Conservation (phyloP, 371 early-diverging fungal species). For the Capniomyces stellatus region DNA sequence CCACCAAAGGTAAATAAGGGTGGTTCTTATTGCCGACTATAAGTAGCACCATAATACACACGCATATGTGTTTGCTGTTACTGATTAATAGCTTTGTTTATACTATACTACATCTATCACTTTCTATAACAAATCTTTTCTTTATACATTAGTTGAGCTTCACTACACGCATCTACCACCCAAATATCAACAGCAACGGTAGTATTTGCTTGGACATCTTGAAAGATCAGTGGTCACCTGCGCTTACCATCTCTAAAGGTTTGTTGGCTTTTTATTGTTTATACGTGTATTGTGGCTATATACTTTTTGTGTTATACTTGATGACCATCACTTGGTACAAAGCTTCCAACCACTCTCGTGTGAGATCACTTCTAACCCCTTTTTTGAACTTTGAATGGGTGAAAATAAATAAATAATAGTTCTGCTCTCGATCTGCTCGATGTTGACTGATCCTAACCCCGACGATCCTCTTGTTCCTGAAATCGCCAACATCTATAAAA, state of each 20-base stretch:
- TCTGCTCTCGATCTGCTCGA: constrained; percentile 86
- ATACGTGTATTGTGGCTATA: not conserved
- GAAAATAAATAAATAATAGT: constrained; percentile 30
- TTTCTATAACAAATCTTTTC: not conserved
- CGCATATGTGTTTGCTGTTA: not conserved
- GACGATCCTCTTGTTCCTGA: constrained; percentile 90
- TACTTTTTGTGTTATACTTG: constrained; percentile 1
- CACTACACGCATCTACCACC: constrained; percentile 95
- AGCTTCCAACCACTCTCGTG: no score
- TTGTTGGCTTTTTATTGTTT: constrained; percentile 2
- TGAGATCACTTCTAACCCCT: no score
- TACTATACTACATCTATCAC: not conserved
- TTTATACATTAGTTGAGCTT: constrained; percentile 51
- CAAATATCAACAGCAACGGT: constrained; percentile 98
- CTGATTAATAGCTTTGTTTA: not conserved
- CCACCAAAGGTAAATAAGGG: constrained; percentile 63
- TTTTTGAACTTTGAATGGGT: not conserved
- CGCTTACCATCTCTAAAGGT: constrained; percentile 93
- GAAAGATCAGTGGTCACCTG: constrained; percentile 98
- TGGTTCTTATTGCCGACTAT: constrained; percentile 6
- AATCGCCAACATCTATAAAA: constrained; percentile 93
- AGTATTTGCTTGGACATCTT: constrained; percentile 97
- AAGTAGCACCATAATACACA: not conserved
- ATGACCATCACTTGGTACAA: no score
- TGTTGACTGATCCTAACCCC: constrained; percentile 98